These are phyloP conservation scores for Penicillium palitans DNA, from an alignment of 2,329 filamentous ascomycete genomes.

Conservation along the genomic window DNA sequence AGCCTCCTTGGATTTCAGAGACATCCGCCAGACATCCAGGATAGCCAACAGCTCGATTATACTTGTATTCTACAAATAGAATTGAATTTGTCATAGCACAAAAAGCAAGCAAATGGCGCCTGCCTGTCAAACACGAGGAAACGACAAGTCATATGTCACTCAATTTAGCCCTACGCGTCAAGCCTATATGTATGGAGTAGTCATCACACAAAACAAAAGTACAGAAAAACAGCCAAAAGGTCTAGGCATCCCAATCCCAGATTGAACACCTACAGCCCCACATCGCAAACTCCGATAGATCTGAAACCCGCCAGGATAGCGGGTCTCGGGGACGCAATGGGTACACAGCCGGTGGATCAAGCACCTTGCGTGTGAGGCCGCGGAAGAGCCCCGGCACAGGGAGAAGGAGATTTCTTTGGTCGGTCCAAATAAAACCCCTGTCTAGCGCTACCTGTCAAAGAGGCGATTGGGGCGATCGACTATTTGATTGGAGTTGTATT, in stretches of 20 bases:
- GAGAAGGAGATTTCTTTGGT: neutral
- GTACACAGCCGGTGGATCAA: conserved; percentile 11
- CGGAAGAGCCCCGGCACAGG: neutral
- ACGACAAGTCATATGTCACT: conserved; percentile 3
- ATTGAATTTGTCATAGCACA: neutral
- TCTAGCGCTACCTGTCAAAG: conserved; percentile 9
- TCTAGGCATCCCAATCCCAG: neutral
- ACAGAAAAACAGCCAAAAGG: neutral
- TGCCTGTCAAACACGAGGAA: conserved; percentile 7
- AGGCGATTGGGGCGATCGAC: neutral
- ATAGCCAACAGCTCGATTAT: neutral
- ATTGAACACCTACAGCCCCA: neutral
- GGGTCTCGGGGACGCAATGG: conserved; percentile 15
- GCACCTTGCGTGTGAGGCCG: conserved; percentile 5
- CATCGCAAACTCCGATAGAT: conserved; percentile 17
- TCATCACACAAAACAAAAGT: neutral
- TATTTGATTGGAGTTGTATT: neutral
- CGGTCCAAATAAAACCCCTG: neutral
- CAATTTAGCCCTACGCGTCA: neutral
- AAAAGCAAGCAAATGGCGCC: neutral
- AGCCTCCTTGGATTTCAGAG: neutral
- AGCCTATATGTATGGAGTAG: neutral
- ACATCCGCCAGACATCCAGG: neutral
- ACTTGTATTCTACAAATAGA: neutral
- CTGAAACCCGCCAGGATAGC: conserved; percentile 17